These are phyloP conservation scores for Martiniozyma abietophila DNA, from an alignment of 805 yeast species.

Conservation along the genomic window DNA sequence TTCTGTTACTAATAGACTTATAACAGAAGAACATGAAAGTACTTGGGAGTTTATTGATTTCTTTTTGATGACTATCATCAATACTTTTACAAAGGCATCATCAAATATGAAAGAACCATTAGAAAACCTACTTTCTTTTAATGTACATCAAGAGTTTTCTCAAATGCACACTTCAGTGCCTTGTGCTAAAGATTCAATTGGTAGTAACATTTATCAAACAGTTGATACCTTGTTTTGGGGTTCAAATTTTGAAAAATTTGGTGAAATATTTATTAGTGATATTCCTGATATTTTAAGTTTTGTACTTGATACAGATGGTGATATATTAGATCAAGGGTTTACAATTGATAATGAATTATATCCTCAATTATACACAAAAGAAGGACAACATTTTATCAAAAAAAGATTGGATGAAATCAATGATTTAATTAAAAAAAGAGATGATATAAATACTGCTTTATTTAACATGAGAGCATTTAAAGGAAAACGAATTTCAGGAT, in stretches of 20 bases:
- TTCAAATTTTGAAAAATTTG: slow-evolving; percentile 1
- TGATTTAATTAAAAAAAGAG: slow-evolving; percentile 1
- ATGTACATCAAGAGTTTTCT: slow-evolving; percentile 8
- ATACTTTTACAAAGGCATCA: slow-evolving; percentile 14
- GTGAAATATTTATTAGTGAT: slow-evolving; percentile 11
- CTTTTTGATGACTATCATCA: slow-evolving; percentile 14
- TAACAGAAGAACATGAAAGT: slow-evolving; percentile 22
- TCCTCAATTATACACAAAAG: slow-evolving; percentile 31
- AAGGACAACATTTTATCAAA: slow-evolving; percentile 18
- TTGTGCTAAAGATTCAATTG: slow-evolving; percentile 26
- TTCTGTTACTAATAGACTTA: slow-evolving; percentile 21
- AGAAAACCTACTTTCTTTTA: slow-evolving; percentile 12
- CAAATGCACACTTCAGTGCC: slow-evolving; percentile 22
- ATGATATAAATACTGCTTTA: slow-evolving; percentile 9
- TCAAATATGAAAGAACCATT: slow-evolving; percentile 11
- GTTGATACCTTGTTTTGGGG: slow-evolving; percentile 24
- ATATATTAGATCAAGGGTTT: slow-evolving; percentile 22
- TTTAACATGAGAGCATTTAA: slow-evolving; percentile 22
- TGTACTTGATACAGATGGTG: slow-evolving; percentile 24
- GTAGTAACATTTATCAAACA: slow-evolving; percentile 25
- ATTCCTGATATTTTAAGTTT: slow-evolving; percentile 30
- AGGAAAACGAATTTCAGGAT: slow-evolving; percentile 24
- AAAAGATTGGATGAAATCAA: slow-evolving; percentile 12
- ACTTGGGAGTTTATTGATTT: slow-evolving; percentile 22
- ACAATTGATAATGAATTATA: slow-evolving; percentile 26